These are phyloP conservation scores for Pouteria glomerata DNA, from an alignment of 148 eudicot species.

Conservation along the genomic window DNA sequence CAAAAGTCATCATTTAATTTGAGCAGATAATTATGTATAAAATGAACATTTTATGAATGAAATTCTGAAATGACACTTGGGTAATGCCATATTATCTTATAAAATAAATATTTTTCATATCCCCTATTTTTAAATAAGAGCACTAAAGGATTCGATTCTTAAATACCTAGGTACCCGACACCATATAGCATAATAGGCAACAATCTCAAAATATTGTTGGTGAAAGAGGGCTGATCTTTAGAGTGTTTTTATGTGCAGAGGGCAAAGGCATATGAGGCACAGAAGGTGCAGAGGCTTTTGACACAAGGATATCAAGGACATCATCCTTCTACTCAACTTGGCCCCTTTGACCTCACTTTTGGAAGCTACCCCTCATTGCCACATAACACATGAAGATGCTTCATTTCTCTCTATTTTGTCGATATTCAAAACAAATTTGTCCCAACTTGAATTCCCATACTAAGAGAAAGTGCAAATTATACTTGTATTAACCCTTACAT, in stretches of 20 bases:
- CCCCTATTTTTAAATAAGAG: too few species aligned
- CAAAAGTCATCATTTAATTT: too few species aligned
- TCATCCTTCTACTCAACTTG: constrained; percentile 40
- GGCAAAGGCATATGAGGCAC: constrained; percentile 43
- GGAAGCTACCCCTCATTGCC: constrained; percentile 29
- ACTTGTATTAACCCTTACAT: constrained; percentile 13
- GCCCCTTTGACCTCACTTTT: constrained; percentile 47
- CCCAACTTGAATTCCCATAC: constrained; percentile 1
- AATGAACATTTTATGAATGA: too few species aligned
- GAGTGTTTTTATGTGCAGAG: constrained; percentile 39
- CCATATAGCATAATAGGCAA: too few species aligned
- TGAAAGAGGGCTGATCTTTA: too few species aligned
- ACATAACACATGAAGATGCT: constrained; percentile 17
- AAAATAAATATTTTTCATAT: too few species aligned
- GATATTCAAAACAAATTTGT: constrained; percentile 9
- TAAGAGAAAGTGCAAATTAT: background rate
- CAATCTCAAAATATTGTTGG: too few species aligned
- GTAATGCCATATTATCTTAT: too few species aligned
- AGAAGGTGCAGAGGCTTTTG: constrained; percentile 37
- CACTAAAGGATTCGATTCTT: too few species aligned
- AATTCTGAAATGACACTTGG: too few species aligned
- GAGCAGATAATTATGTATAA: too few species aligned
- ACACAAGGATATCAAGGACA: constrained; percentile 32
- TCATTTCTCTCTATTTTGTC: constrained; percentile 5
- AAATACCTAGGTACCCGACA: too few species aligned